phyloP scores from a whole-genome alignment of 2,329 filamentous ascomycete genomes.

The Fusarium marasasianum region DNA sequence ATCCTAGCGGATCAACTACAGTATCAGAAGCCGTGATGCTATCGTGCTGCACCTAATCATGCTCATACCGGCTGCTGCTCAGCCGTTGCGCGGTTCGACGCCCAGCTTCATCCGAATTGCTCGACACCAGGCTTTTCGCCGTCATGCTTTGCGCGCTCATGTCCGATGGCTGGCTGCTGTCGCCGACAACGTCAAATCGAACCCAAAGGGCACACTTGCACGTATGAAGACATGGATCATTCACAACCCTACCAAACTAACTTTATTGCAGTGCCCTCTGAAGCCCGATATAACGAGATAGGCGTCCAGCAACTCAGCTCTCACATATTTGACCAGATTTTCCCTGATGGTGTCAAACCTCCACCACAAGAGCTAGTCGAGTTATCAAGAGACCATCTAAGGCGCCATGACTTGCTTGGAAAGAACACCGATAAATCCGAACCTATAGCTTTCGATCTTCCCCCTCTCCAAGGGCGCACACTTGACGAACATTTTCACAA shows the following conservation, averaged over 20 bases:
- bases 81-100: slow-evolving; percentile 53
- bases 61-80: slow-evolving; percentile 47
- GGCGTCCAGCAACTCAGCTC: slow-evolving; percentile 92
- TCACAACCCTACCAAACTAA: neutral
- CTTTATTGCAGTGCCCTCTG: slow-evolving; percentile 54
- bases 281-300: slow-evolving; percentile 87
- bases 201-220: slow-evolving; percentile 48
- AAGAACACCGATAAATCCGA: slow-evolving; percentile 83
- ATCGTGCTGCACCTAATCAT: slow-evolving; percentile 40
- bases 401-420: slow-evolving; percentile 84
- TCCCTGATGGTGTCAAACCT: slow-evolving; percentile 65
- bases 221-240: slow-evolving; percentile 47
- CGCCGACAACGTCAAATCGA: slow-evolving; percentile 37
- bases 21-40: slow-evolving; percentile 38
- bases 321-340: slow-evolving; percentile 85
- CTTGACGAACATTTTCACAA: slow-evolving; percentile 95
- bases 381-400: slow-evolving; percentile 83
- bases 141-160: slow-evolving; percentile 48
- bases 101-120: slow-evolving; percentile 62
- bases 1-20: slow-evolving; percentile 15
- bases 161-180: slow-evolving; percentile 57
- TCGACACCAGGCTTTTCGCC: slow-evolving; percentile 57
- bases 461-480: slow-evolving; percentile 78
- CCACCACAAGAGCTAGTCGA: slow-evolving; percentile 78
- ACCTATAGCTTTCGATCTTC: slow-evolving; percentile 88